A percentile compares a stretch with the other conserved stretches of the same genome.
Evolutionary conservation across 2,329 filamentous ascomycete species (phyloP).

Genomic region (Penicillium polonicum): DNA sequence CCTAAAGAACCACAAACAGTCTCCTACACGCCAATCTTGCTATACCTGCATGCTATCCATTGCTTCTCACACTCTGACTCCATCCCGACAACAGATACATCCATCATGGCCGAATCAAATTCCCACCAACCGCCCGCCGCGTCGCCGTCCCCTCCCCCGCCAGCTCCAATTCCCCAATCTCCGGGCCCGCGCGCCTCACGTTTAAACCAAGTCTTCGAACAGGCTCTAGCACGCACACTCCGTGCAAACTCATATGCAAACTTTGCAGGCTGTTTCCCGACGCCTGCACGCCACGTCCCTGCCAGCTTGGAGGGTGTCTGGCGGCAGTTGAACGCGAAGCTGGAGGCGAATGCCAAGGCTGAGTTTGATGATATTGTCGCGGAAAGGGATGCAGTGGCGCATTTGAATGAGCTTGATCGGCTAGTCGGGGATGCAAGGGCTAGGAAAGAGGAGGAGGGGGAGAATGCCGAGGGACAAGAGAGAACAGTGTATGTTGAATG

Average conservation of each 20-base stretch:
- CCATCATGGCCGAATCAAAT: conserved; percentile 23
- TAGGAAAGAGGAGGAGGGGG: conserved; percentile 46
- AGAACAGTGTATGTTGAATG: conserved; percentile 47
- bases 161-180: conserved; percentile 54
- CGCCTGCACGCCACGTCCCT: conserved; percentile 57
- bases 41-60: not conserved
- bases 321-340: conserved; percentile 57
- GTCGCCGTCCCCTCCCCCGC: conserved; percentile 53
- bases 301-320: conserved; percentile 57
- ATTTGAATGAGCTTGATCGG: conserved; percentile 61
- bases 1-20: conserved; percentile 10
- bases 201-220: conserved; percentile 59
- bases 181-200: conserved; percentile 61
- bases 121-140: conserved; percentile 14
- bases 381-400: conserved; percentile 56
- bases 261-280: conserved; percentile 64
- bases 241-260: conserved; percentile 61
- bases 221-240: conserved; percentile 60
- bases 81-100: conserved; percentile 1
- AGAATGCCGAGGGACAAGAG: conserved; percentile 35
- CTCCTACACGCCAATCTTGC: not conserved
- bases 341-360: conserved; percentile 56
- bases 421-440: conserved; percentile 58
- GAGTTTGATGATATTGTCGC: conserved; percentile 62
- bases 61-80: not conserved